Evolutionary conservation across 257 asterid species (phyloP), one percentile per base, ranked within the genome.

Genomic region (Ajuga chamaepitys): DNA sequence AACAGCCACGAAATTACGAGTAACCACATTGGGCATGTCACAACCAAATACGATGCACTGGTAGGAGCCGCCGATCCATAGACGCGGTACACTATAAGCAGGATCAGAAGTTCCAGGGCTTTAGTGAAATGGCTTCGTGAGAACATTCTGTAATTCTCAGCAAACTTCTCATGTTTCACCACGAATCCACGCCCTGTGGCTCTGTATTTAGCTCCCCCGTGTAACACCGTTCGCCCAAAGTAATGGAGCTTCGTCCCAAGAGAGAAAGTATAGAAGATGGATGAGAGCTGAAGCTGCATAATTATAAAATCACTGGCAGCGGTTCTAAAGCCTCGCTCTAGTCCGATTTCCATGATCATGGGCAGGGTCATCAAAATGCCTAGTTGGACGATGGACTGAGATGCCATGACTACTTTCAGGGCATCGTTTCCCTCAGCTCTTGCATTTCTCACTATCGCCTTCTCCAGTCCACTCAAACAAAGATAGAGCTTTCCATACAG

Each of bases 171-270:
- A 55, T 88, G 96, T 35, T 85, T 74, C 50, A 88, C 96, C 9
- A 88, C 96, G 67, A 88, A 88, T 55, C 96, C 96, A 79, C 96
- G 92, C 7, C 96, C 96, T 13, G 95, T 88, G 72, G 96, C 96
- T 60, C 95, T 76, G 79, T 88, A 88, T 69, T 88, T 86, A 5
- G 96, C 95, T 14, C 95, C 95, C 37, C 96, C 96, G 45, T 86
- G 96, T 56, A 88, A 70, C 63, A 88, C 65, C n/a, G 96, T 88
- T 56, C 96, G 80, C 25, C 96, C 96, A 78, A 86, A 88, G 80
- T 88, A 88, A 72, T 88, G 96, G 73, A 79, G 83, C 77, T 86
- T 88, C n/a, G 96, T 88, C 67, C 96, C 96, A 8, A 88, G 88
- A 53, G 95, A 84, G 73, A 88, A 88, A 9, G 96, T 88, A 55